Percentiles rank a stretch among this genome's conserved stretches.
Evolutionary conservation across 495 filamentous ascomycete genomes (phyloP).

Genomic region (Neurospora intermedia): DNA sequence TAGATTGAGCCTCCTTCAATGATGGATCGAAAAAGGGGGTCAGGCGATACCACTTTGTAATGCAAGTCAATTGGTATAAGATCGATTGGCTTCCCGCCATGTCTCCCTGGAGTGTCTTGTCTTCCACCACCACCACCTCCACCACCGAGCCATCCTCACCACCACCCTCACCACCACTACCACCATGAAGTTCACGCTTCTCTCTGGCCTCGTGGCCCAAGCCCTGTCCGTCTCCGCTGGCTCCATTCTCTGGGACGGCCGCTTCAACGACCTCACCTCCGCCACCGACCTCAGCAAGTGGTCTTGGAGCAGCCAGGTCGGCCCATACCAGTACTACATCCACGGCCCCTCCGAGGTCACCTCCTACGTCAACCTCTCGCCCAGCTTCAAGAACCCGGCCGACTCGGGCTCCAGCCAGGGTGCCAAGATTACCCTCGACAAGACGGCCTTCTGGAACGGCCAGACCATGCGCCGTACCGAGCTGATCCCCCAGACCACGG

Average conservation of each 20-base stretch:
- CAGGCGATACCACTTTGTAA: background rate
- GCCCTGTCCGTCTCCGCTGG: constrained; percentile 21
- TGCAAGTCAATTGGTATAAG: background rate
- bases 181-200: constrained; percentile 19
- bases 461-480: constrained; percentile 47
- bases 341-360: constrained; percentile 45
- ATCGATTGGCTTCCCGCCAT: background rate
- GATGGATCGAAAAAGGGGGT: background rate
- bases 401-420: constrained; percentile 51
- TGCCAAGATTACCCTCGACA: constrained; percentile 58
- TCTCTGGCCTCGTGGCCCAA: constrained; percentile 13
- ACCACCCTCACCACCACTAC: constrained; percentile 1
- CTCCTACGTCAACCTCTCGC: constrained; percentile 46
- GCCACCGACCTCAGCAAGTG: constrained; percentile 45
- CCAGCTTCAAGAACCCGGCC: constrained; percentile 55
- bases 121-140: background rate
- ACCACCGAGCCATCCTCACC: background rate
- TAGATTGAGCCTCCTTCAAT: background rate
- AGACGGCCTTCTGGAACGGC: constrained; percentile 49
- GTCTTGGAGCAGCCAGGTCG: constrained; percentile 58
- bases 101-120: background rate
- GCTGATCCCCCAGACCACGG: constrained; percentile 59
- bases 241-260: constrained; percentile 49
- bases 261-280: constrained; percentile 46
- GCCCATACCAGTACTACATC: constrained; percentile 66